Conservation (phyloP, 306 rosid genomes). For the Benincasa hispida region DNA sequence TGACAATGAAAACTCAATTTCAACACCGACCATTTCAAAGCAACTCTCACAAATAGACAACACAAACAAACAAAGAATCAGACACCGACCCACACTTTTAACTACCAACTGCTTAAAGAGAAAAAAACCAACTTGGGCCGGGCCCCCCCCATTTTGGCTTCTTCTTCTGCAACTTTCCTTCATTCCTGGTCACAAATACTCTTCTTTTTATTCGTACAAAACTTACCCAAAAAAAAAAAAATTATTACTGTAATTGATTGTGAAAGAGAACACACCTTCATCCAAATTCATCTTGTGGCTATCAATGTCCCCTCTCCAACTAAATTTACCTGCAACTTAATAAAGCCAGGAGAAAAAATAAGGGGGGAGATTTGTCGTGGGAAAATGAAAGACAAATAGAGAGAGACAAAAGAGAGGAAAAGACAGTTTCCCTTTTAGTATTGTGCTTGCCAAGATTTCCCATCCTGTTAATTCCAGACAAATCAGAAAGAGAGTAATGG, state of each 20-base stretch:
- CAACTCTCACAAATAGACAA: background rate
- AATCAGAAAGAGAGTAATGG: background rate
- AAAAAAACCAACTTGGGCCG: background rate
- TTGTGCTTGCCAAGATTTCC: constrained; percentile 9
- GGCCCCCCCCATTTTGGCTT: background rate
- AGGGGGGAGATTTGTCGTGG: background rate
- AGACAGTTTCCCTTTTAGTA: constrained; percentile 6
- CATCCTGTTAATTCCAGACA: constrained; percentile 1
- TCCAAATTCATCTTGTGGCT: background rate
- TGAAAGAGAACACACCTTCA: background rate
- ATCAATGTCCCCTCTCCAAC: background rate
- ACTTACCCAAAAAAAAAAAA: background rate
- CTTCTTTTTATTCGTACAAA: background rate
- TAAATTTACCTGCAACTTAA: background rate
- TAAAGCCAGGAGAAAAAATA: background rate
- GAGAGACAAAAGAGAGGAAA: background rate
- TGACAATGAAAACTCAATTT: background rate
- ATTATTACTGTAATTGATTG: background rate
- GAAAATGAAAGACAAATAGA: background rate
- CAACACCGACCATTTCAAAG: constrained; percentile 3
- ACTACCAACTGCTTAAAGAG: constrained; percentile 3
- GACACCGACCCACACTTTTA: constrained; percentile 5
- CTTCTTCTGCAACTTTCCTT: background rate
- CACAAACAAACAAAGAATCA: background rate
- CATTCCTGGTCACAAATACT: background rate